phyloP scores from a whole-genome alignment of 225 moss, liverwort and hornwort species.

The Physcomitrium patens region DNA sequence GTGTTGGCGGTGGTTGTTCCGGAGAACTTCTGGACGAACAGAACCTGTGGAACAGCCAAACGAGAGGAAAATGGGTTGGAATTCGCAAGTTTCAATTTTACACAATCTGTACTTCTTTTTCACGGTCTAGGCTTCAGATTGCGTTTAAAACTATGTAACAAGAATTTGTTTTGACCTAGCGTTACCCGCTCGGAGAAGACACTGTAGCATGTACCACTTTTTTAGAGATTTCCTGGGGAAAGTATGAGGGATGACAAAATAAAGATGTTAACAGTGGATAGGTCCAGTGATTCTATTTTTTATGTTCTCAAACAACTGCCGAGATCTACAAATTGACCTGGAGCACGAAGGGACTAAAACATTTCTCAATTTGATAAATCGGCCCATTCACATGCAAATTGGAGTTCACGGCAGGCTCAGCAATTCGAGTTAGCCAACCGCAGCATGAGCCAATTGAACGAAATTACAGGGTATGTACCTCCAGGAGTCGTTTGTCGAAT shows the following conservation, averaged over 20 bases:
- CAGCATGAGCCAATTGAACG: neutral
- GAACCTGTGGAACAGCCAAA: slow-evolving; percentile 31
- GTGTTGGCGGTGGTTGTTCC: slow-evolving; percentile 27
- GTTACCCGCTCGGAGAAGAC: too few relatives aligned
- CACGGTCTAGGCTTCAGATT: neutral
- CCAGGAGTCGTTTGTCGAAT: slow-evolving; percentile 53
- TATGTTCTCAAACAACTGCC: neutral
- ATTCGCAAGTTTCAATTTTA: too few relatives aligned
- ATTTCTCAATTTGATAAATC: neutral
- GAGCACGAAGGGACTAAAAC: neutral
- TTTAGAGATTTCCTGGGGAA: too few relatives aligned
- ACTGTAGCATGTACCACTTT: too few relatives aligned
- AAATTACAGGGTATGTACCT: slow-evolving; percentile 23
- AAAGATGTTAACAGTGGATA: neutral
- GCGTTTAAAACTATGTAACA: neutral
- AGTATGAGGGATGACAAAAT: neutral
- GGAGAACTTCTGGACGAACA: slow-evolving; percentile 58
- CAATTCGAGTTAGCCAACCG: neutral
- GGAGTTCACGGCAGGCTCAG: neutral
- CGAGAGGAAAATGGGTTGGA: neutral
- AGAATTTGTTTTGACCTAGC: neutral
- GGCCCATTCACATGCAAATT: neutral
- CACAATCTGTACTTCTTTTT: too few relatives aligned
- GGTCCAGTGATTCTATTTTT: neutral
- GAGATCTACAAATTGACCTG: neutral